These are phyloP conservation scores for Zoysia pacifica DNA, from an alignment of 176 grass and related monocot genomes.

Conservation along the genomic window DNA sequence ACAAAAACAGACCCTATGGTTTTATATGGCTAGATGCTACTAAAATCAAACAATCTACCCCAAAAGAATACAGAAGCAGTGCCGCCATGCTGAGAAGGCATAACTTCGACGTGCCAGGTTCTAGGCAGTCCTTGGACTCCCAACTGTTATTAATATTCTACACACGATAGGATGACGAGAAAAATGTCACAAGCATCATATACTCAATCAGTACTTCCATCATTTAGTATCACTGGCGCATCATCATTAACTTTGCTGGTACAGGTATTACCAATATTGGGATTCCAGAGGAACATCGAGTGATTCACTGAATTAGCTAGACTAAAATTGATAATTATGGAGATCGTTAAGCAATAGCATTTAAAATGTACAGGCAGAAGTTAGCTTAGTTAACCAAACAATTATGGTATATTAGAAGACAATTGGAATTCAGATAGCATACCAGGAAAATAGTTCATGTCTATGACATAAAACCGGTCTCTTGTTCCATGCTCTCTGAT, in stretches of 20 bases:
- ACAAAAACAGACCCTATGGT: neutral
- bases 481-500: conserved; percentile 87
- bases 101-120: conserved; percentile 16
- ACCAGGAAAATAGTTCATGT: conserved; percentile 99
- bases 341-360: neutral
- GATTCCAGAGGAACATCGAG: conserved; percentile 22
- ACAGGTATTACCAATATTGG: conserved; percentile 1
- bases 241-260: neutral
- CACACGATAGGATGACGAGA: neutral
- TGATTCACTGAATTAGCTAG: neutral
- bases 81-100: conserved; percentile 3
- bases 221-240: neutral
- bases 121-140: conserved; percentile 19
- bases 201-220: neutral
- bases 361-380: neutral
- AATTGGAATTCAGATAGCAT: conserved; percentile 32
- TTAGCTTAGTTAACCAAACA: conserved; percentile 11
- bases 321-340: conserved; percentile 5
- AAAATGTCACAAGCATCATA: neutral
- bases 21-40: neutral
- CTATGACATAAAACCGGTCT: conserved; percentile 95
- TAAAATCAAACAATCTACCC: conserved; percentile 19
- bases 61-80: neutral
- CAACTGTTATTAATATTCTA: conserved; percentile 21
- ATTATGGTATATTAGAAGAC: neutral